Evolutionary conservation across 148 eudicot species (phyloP).

Genomic region (Camellia granthamiana): DNA sequence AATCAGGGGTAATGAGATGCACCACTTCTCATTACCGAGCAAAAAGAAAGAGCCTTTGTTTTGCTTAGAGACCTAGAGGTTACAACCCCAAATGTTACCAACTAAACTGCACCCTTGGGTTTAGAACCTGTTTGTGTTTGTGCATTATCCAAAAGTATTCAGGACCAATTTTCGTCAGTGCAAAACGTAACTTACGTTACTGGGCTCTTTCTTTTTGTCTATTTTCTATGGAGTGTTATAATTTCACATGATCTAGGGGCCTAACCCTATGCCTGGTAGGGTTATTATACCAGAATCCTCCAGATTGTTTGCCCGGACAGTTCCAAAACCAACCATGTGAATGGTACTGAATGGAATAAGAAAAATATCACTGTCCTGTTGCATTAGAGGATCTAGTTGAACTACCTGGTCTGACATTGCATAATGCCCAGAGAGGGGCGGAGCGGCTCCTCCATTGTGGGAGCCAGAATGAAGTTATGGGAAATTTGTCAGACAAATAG

Average conservation of each 20-base stretch:
- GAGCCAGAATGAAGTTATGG: too few relatives aligned
- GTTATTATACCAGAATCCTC: neutral
- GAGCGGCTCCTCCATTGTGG: too few relatives aligned
- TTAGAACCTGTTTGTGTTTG: too few relatives aligned
- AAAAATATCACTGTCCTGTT: neutral
- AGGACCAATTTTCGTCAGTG: neutral
- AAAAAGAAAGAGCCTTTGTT: too few relatives aligned
- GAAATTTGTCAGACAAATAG: too few relatives aligned
- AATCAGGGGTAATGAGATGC: too few relatives aligned
- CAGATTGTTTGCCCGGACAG: neutral
- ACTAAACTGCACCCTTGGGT: too few relatives aligned
- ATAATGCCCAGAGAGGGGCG: too few relatives aligned
- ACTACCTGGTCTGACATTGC: neutral
- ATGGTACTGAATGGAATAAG: neutral
- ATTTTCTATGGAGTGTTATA: neutral
- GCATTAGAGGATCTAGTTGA: neutral
- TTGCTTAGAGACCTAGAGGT: too few relatives aligned
- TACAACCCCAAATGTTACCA: too few relatives aligned
- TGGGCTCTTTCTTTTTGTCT: conserved; percentile 7
- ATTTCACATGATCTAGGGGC: neutral
- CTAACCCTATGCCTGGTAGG: neutral
- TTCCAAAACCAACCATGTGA: conserved; percentile 4
- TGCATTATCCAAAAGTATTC: neutral
- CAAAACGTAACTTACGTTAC: neutral
- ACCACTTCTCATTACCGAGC: too few relatives aligned